Base-by-base conservation (phyloP, 805 yeast species). In the Yarrowia alimentaria region DNA sequence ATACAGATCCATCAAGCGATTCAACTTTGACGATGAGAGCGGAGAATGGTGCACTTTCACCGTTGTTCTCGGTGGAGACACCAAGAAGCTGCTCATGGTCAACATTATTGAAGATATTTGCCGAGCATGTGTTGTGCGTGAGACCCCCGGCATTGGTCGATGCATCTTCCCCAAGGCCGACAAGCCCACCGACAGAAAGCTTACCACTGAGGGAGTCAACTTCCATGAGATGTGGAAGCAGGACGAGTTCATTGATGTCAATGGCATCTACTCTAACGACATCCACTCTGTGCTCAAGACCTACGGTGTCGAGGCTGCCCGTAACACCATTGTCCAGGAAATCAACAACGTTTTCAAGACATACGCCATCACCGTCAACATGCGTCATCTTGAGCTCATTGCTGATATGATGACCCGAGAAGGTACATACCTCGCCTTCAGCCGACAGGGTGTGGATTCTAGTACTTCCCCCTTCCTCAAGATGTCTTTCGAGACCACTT, bases 331-430 rank as follows among this genome's bases (percentile, higher is more conserved):
- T 72, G 98, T 89, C 22, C 83, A 87, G 62, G 99, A 93, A 75
- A 86, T 93, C 67, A 85, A 86, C 70, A 85, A 87, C 61, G 99
- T 93, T 61, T 93, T 93, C 79, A 87, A 88, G 55, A 89, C 94
- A 50, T 93, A 93, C 69, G 98, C 98, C 62, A 93, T 93, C 64
- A 73, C 89, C 54, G 99, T 93, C 54, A 84, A 93, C 52, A 73
- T 80, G 50, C 87, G 99, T 68, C 99, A 93, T 73, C 80, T 93
- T 71, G 99, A 93, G 65, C 79, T 93, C 67, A 83, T 93, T 68
- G 99, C 95, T 57, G 99, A 93, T 69, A 86, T 87, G 88, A 93
- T 93, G 99, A 93, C 99, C 5, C 81, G 99, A 69, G 98, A 93
- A 70, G 99, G 99, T 63, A 79, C 94, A 2, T 93, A 90, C 65